phyloP scores from a whole-genome alignment of 371 early-diverging fungal genomes.

The Haplosporangium sp. region DNA sequence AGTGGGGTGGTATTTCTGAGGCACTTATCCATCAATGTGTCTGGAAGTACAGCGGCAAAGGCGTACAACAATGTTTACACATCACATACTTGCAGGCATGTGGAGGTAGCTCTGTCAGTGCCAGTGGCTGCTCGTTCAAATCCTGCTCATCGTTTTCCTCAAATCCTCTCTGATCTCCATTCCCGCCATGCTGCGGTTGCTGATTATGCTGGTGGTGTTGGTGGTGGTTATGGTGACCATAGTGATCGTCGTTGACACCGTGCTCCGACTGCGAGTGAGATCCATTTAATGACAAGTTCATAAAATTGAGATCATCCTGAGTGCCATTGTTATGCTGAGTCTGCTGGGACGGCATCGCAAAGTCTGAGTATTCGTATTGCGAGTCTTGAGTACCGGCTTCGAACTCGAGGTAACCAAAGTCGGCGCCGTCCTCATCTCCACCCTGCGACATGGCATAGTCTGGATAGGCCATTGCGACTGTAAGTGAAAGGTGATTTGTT shows the following conservation, averaged over 20 bases:
- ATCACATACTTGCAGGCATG: slow-evolving; percentile 86
- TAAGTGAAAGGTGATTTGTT: background rate
- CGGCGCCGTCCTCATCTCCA: slow-evolving; percentile 51
- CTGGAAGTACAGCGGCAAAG: background rate
- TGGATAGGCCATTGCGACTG: slow-evolving; percentile 40
- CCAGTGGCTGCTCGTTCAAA: slow-evolving; percentile 57
- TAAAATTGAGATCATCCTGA: slow-evolving; percentile 50
- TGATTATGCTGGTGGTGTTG: slow-evolving; percentile 7
- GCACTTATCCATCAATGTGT: background rate
- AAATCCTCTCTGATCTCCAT: slow-evolving; percentile 25
- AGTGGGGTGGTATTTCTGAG: too few species aligned
- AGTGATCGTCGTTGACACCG: slow-evolving; percentile 11
- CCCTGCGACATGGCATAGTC: slow-evolving; percentile 57
- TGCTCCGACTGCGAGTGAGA: slow-evolving; percentile 42
- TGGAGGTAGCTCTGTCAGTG: slow-evolving; percentile 76
- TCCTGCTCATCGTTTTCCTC: slow-evolving; percentile 57
- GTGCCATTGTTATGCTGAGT: slow-evolving; percentile 26
- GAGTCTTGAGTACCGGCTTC: slow-evolving; percentile 51
- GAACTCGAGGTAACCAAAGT: slow-evolving; percentile 55
- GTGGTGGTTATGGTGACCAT: slow-evolving; percentile 10
- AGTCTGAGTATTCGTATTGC: slow-evolving; percentile 47
- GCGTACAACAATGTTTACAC: background rate
- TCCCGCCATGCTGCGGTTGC: background rate
- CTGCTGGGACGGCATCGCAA: slow-evolving; percentile 33
- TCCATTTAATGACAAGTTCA: slow-evolving; percentile 32